A percentile compares a stretch with the other conserved stretches of the same genome.
Conservation (phyloP, 2,329 filamentous ascomycete species). For the Clonostachys rosea region DNA sequence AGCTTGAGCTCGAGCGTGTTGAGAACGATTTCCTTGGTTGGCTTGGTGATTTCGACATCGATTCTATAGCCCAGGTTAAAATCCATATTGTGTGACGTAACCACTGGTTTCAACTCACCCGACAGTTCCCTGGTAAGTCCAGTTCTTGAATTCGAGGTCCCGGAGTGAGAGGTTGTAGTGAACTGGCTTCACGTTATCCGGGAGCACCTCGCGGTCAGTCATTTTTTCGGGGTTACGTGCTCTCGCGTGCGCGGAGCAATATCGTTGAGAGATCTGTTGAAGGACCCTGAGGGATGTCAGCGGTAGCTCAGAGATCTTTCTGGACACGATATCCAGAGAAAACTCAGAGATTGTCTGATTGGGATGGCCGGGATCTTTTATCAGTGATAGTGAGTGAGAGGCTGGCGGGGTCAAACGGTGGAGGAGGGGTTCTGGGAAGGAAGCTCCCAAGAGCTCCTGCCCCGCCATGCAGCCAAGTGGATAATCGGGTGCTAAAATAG, state of each 20-base stretch:
- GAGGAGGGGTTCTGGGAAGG: not conserved
- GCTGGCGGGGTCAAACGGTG: not conserved
- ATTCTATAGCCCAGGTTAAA: slow-evolving; percentile 46
- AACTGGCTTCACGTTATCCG: slow-evolving; percentile 66
- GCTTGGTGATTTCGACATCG: slow-evolving; percentile 64
- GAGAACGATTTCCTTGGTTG: slow-evolving; percentile 72
- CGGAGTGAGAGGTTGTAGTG: slow-evolving; percentile 83
- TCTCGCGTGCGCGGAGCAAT: slow-evolving; percentile 28
- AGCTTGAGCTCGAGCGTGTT: slow-evolving; percentile 85
- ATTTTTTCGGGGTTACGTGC: slow-evolving; percentile 31
- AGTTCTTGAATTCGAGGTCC: slow-evolving; percentile 70
- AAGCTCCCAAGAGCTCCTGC: not conserved
- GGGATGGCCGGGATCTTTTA: not conserved
- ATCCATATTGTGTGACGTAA: slow-evolving; percentile 4
- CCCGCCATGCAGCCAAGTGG: too few species aligned
- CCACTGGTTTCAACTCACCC: slow-evolving; percentile 28
- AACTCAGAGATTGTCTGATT: not conserved
- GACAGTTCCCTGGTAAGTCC: slow-evolving; percentile 81
- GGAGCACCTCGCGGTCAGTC: slow-evolving; percentile 59
- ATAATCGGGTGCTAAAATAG: too few species aligned
- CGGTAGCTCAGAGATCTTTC: slow-evolving; percentile 1
- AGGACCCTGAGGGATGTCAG: slow-evolving; percentile 11
- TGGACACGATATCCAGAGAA: not conserved
- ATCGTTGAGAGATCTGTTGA: slow-evolving; percentile 16
- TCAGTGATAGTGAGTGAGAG: not conserved